Percentiles rank a stretch among this genome's conserved stretches.
Conservation (phyloP, 108 stramenopile species). For the Skeletonema potamos region DNA sequence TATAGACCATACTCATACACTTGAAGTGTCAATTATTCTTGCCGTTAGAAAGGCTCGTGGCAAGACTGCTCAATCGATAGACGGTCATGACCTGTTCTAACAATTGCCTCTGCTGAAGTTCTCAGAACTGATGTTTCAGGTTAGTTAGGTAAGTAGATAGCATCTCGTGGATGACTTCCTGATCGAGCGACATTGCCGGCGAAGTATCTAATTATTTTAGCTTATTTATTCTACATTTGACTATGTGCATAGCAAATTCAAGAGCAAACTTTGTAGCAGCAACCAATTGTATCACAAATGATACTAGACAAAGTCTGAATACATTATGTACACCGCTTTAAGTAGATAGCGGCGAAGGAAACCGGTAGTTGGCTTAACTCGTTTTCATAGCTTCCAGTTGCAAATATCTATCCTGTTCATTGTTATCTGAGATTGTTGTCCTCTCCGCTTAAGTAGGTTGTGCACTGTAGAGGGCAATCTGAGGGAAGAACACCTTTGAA, state of each 20-base stretch:
- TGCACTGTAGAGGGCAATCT: not conserved
- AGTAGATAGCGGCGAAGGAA: not conserved
- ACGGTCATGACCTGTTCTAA: too few species aligned
- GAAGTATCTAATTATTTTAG: not conserved
- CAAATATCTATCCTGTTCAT: not conserved
- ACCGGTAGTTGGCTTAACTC: not conserved
- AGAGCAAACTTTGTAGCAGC: not conserved
- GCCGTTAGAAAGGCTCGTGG: too few species aligned
- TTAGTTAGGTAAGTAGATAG: too few species aligned
- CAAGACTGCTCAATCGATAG: too few species aligned
- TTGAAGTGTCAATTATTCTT: not conserved
- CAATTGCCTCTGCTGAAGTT: too few species aligned
- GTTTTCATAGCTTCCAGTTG: not conserved
- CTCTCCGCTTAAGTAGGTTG: not conserved
- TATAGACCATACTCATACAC: not conserved
- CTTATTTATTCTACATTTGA: not conserved
- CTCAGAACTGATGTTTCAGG: too few species aligned
- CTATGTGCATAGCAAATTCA: not conserved
- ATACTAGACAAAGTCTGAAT: not conserved
- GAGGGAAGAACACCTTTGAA: not conserved
- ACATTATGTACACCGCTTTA: not conserved
- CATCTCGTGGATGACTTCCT: too few species aligned
- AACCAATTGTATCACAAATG: not conserved
- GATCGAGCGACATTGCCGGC: too few species aligned
- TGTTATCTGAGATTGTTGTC: not conserved